A percentile compares a stretch with the other conserved stretches of the same genome.
Evolutionary conservation across 225 moss, liverwort and hornwort species (phyloP).

Genomic region (Bryoerythrophyllum caledonicum): DNA sequence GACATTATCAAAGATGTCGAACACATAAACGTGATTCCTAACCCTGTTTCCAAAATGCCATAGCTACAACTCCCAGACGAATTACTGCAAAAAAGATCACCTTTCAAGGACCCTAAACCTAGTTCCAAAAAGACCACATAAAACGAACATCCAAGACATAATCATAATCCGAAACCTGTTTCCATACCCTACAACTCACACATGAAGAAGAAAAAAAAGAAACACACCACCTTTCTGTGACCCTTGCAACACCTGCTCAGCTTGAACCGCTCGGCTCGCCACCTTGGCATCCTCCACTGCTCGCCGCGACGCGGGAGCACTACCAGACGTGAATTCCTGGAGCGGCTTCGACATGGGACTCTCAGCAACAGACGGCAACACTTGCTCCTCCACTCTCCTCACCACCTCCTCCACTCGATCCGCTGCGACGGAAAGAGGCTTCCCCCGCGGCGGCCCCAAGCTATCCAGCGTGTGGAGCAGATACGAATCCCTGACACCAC

Average conservation of each 20-base stretch:
- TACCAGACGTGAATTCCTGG: constrained; percentile 29
- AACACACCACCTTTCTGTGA: constrained; percentile 34
- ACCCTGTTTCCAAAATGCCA: too few relatives aligned
- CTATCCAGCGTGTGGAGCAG: constrained; percentile 48
- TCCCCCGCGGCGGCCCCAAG: constrained; percentile 37
- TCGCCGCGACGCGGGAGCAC: neutral
- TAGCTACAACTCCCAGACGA: too few relatives aligned
- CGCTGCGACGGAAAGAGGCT: neutral
- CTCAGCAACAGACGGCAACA: constrained; percentile 15
- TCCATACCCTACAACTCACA: too few relatives aligned
- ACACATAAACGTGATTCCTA: neutral
- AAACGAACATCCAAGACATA: too few relatives aligned
- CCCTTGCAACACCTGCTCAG: constrained; percentile 54
- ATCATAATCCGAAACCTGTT: too few relatives aligned
- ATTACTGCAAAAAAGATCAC: too few relatives aligned
- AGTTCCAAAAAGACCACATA: too few relatives aligned
- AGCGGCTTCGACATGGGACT: constrained; percentile 46
- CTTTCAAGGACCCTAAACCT: too few relatives aligned
- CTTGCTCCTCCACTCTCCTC: constrained; percentile 34
- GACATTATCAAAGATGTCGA: too few relatives aligned
- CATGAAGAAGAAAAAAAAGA: neutral
- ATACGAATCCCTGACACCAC: constrained; percentile 35
- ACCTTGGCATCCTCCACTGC: constrained; percentile 3
- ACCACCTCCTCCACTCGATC: constrained; percentile 31
- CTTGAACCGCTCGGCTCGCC: constrained; percentile 27